phyloP scores from a whole-genome alignment of 768 basidiomycete species.

The Obba rivulosa region DNA sequence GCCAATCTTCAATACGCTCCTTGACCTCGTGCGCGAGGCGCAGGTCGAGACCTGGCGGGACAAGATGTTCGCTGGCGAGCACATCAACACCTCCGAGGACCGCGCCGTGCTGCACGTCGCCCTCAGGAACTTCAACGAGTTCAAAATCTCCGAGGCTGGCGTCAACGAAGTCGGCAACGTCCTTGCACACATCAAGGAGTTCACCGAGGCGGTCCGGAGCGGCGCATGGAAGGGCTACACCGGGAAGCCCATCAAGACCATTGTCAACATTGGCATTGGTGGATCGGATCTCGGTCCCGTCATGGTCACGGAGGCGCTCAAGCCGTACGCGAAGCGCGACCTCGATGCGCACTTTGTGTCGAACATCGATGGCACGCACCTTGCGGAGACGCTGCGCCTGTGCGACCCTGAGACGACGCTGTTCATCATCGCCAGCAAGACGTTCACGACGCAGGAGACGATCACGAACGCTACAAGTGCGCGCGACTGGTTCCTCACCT shows the following conservation, averaged over 20 bases:
- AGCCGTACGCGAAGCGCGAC: constrained; percentile 86
- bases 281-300: constrained; percentile 97
- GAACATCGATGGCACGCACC: constrained; percentile 97
- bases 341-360: constrained; percentile 86
- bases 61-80: constrained; percentile 92
- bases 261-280: constrained; percentile 99
- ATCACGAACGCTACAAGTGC: constrained; percentile 98
- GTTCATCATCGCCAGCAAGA: constrained; percentile 99
- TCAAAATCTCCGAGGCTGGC: constrained; percentile 75
- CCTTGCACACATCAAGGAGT: constrained; percentile 86
- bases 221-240: constrained; percentile 97
- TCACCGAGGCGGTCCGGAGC: constrained; percentile 76
- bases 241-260: constrained; percentile 87
- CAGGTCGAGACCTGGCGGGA: constrained; percentile 79
- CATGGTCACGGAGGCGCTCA: constrained; percentile 98
- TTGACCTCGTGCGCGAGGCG: constrained; percentile 82
- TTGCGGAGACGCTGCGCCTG: constrained; percentile 77
- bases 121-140: constrained; percentile 74
- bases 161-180: constrained; percentile 80
- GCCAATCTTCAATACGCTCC: constrained; percentile 71
- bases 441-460: constrained; percentile 99
- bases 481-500: constrained; percentile 85
- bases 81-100: constrained; percentile 98
- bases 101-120: constrained; percentile 96
- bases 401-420: constrained; percentile 91